phyloP scores from a whole-genome alignment of 2,329 filamentous ascomycete genomes.

The Westerdykella sp. region DNA sequence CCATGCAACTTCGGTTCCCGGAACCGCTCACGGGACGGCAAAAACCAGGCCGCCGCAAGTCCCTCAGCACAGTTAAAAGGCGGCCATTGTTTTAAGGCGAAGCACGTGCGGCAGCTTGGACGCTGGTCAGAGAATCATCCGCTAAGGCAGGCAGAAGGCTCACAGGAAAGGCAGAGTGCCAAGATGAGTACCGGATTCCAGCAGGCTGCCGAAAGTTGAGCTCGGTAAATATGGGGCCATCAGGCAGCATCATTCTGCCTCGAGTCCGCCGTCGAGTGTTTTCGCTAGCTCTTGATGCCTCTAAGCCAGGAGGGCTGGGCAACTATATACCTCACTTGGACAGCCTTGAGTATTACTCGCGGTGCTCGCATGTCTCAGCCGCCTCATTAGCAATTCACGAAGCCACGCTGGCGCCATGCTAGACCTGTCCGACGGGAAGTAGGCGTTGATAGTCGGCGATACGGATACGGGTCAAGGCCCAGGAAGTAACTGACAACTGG shows the following conservation, averaged over 20 bases:
- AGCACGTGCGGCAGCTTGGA: too few species aligned
- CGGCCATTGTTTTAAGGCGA: too few species aligned
- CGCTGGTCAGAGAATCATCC: too few species aligned
- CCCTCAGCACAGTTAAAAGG: too few species aligned
- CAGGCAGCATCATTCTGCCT: too few species aligned
- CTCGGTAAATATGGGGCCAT: not conserved
- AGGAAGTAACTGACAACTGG: not conserved
- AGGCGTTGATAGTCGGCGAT: too few species aligned
- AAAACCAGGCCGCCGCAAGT: too few species aligned
- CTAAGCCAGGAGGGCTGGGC: conserved; percentile 3
- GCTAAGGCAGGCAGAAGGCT: not conserved
- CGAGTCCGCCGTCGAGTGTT: not conserved
- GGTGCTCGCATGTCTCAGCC: not conserved
- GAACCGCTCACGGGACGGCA: too few species aligned
- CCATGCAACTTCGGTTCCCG: too few species aligned
- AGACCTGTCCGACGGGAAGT: not conserved
- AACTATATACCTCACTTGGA: conserved; percentile 3
- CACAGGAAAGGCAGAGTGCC: not conserved
- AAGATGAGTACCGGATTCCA: not conserved
- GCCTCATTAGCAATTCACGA: not conserved
- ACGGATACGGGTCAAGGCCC: not conserved
- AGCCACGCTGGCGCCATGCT: not conserved
- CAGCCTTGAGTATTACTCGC: conserved; percentile 2
- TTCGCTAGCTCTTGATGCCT: not conserved
- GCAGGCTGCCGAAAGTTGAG: not conserved